Percentiles rank a stretch among this genome's conserved stretches.
Evolutionary conservation across 2,329 filamentous ascomycete genomes (phyloP).

Genomic region (Aspergillus udagawae): DNA sequence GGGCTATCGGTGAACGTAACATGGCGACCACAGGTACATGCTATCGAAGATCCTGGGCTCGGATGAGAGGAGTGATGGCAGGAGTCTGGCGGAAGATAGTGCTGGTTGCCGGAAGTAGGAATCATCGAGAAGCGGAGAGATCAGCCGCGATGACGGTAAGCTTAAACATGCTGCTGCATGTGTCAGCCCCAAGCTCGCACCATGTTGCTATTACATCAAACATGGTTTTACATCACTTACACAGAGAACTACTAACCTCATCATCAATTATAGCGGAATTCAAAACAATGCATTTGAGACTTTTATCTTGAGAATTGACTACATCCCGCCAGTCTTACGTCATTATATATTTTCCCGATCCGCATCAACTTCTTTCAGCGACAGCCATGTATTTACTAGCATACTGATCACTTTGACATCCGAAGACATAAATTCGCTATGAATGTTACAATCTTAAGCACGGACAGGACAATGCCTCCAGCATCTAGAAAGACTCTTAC

Average conservation of each 20-base stretch:
- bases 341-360: background rate
- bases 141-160: background rate
- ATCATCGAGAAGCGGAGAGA: background rate
- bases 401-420: background rate
- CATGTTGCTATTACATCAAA: background rate
- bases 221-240: background rate
- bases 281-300: background rate
- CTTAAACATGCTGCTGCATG: background rate
- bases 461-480: background rate
- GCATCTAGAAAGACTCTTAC: background rate
- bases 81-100: background rate
- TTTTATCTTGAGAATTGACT: background rate
- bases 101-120: background rate
- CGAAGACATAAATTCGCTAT: background rate
- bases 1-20: slow-evolving; percentile 12
- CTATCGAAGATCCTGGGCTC: background rate
- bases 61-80: background rate
- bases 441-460: background rate
- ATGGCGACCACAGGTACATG: slow-evolving; percentile 3
- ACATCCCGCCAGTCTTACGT: background rate
- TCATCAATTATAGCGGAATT: background rate
- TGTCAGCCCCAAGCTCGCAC: background rate
- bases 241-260: background rate
- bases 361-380: background rate
- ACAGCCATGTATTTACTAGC: background rate